Evolutionary conservation across 306 rosid genomes (phyloP), one percentile per base, ranked within the genome.

Genomic region (Phaseolus lunatus): DNA sequence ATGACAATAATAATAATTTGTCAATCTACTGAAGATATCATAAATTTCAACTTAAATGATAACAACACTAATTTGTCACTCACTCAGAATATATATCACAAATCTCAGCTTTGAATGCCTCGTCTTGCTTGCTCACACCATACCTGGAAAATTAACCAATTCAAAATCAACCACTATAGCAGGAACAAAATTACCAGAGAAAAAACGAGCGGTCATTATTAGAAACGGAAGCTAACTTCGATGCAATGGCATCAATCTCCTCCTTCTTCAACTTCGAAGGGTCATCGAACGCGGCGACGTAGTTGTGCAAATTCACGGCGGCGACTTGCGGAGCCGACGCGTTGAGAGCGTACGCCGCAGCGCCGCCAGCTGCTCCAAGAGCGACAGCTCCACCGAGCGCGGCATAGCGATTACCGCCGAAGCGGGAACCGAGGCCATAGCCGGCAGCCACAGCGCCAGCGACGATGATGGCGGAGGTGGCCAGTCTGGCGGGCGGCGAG

Each of bases 101-200:
- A 27, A 93, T 93, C 91, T 93, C 98, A 5, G 91, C 91, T 73
- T 83, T 89, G 65, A 93, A 93, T 15, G 96, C 93, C 78, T 91
- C 97, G n/a, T 93, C 92, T 70, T 88, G 90, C 86, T 91, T 93
- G 89, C 83, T 93, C 78, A 93, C 97, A 58, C 98, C 98, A 70
- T 85, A 93, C 79, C 98, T 93, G 81, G 50, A 72, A 72, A 61
- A 43, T 29, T 3, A 44, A 67, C 71, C 47, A 75, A 35, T 64
- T 43, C 16, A 73, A 50, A 63, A 57, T 58, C 80, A 49, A 56
- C 11, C 47, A 35, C 22, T 45, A 47, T 0, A 43, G 15, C 16
- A 43, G 14, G 5, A 43, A 43, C 15, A 43, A 57, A 35, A 43
- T 44, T 44, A 67, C 15, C 37, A 1, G 7, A 43, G 37, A 52